Base-by-base conservation (phyloP, 495 filamentous ascomycete genomes). In the Tuber melanosporum region DNA sequence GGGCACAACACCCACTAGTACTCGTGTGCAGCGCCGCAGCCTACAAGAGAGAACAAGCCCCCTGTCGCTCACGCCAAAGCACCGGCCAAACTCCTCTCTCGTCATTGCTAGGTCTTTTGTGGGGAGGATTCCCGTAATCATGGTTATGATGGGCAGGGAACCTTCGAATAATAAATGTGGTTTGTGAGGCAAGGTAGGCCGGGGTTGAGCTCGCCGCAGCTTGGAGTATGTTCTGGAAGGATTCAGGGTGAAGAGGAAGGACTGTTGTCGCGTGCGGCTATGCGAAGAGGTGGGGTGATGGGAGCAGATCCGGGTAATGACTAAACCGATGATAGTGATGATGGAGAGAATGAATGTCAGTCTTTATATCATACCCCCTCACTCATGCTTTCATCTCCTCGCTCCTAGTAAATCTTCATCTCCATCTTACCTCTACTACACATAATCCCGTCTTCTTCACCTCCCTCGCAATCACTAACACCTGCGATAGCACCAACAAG, bases 181-280 rank as follows among this genome's bases (percentile, higher is more conserved):
- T 85, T 83, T 82, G 94, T 92, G 17, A 93, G 86, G 39, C 85
- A 83, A 41, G 85, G 80, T 93, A 91, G 75, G 93, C 89, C 52
- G 88, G 82, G 39, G 91, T 86, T 70, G 90, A 87, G 78, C 89
- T 89, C 44, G 95, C 88, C 83, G 95, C 91, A 75, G 93, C 93
- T 83, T 93, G 88, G 84, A 97, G 89, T 57, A 92, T 88, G 87
- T 87, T 9, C 87, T 84, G 39, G 88, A 85, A 8, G 79, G 15
- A 32, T 89, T 90, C 26, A 92, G 86, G 36, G 87, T 71, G 5
- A 85, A 70, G 69, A 92, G 88, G 8, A 92, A 73, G 9, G 84
- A 85, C 14, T 90, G 83, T 20, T 47, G 45, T 17, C 45, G 45
- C 17, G 45, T 19, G 4, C 2, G 3, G 45, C 17, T 19, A 1